These are phyloP conservation scores for Opeltia flavorubescens DNA, from an alignment of 495 filamentous ascomycete genomes.

Conservation along the genomic window DNA sequence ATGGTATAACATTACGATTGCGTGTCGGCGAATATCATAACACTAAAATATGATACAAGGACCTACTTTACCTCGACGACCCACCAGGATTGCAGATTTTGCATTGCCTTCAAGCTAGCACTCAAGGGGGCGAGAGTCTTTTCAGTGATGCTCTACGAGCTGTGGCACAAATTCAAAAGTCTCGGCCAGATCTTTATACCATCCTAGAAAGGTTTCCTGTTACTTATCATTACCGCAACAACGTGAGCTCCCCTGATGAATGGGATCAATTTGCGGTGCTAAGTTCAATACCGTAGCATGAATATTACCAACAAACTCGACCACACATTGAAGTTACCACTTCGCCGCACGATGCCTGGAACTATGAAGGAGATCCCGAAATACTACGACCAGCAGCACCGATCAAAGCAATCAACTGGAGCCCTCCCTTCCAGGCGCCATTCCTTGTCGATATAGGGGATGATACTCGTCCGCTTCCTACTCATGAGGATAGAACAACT, in stretches of 20 bases:
- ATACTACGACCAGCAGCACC: background rate
- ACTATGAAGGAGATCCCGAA: background rate
- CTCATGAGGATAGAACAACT: too few relatives aligned
- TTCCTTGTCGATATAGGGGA: slow-evolving; percentile 15
- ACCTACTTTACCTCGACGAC: slow-evolving; percentile 73
- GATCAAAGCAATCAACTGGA: slow-evolving; percentile 46
- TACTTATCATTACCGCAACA: slow-evolving; percentile 54
- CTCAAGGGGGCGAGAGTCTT: slow-evolving; percentile 63
- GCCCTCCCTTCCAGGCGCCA: slow-evolving; percentile 52
- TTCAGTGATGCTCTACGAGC: slow-evolving; percentile 62
- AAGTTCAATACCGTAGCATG: background rate
- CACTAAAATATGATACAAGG: slow-evolving; percentile 15
- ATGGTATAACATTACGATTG: slow-evolving; percentile 32
- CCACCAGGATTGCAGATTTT: slow-evolving; percentile 73
- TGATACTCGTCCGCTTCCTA: background rate
- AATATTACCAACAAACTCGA: slow-evolving; percentile 42
- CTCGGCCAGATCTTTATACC: slow-evolving; percentile 16
- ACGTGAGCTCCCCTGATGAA: too few relatives aligned
- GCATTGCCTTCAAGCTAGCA: slow-evolving; percentile 67
- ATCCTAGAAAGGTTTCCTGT: slow-evolving; percentile 31
- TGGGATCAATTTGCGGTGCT: too few relatives aligned
- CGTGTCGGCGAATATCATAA: background rate
- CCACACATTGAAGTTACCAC: slow-evolving; percentile 34
- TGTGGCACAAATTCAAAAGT: slow-evolving; percentile 30
- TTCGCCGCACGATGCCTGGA: slow-evolving; percentile 9